These are phyloP conservation scores for Trichosporon coremiiforme DNA, from an alignment of 1,284 basidiomycete genomes.

Conservation along the genomic window DNA sequence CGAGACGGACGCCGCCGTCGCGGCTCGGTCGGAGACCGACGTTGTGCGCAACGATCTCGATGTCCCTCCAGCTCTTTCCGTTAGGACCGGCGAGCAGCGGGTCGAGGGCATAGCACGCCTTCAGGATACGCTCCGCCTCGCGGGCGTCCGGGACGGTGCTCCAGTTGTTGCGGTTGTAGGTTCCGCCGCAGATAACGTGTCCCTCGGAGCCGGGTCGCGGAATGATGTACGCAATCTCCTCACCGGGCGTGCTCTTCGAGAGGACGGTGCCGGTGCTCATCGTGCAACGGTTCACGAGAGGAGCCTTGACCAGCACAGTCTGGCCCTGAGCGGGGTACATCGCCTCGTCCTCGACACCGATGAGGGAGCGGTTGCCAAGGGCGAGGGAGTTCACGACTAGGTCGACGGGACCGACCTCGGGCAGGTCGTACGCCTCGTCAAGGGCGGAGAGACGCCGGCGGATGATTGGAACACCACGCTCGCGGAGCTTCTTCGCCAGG, in stretches of 20 bases:
- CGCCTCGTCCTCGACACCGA: constrained; percentile 52
- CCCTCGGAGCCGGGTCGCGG: constrained; percentile 56
- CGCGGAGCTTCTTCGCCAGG: constrained; percentile 43
- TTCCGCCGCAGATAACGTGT: constrained; percentile 53
- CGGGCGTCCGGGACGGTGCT: constrained; percentile 42
- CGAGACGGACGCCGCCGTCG: constrained; percentile 69
- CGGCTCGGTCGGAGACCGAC: constrained; percentile 72
- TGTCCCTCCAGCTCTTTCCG: constrained; percentile 50
- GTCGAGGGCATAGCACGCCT: constrained; percentile 51
- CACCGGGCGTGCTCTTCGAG: constrained; percentile 8
- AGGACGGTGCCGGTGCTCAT: constrained; percentile 26
- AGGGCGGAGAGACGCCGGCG: constrained; percentile 48
- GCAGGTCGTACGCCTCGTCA: constrained; percentile 53
- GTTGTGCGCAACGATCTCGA: constrained; percentile 64
- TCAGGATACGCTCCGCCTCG: constrained; percentile 53
- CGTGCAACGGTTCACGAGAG: constrained; percentile 39
- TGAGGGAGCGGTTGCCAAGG: constrained; percentile 47
- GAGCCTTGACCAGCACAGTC: constrained; percentile 52
- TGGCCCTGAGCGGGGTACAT: constrained; percentile 54
- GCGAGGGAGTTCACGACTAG: constrained; percentile 60
- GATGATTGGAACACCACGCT: constrained; percentile 48
- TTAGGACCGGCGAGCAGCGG: constrained; percentile 50
- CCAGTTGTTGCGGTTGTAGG: constrained; percentile 47
- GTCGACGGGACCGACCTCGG: constrained; percentile 38
- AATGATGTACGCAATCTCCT: constrained; percentile 53